phyloP scores from a whole-genome alignment of 495 filamentous ascomycete genomes.

The Penicillium malachiteum region DNA sequence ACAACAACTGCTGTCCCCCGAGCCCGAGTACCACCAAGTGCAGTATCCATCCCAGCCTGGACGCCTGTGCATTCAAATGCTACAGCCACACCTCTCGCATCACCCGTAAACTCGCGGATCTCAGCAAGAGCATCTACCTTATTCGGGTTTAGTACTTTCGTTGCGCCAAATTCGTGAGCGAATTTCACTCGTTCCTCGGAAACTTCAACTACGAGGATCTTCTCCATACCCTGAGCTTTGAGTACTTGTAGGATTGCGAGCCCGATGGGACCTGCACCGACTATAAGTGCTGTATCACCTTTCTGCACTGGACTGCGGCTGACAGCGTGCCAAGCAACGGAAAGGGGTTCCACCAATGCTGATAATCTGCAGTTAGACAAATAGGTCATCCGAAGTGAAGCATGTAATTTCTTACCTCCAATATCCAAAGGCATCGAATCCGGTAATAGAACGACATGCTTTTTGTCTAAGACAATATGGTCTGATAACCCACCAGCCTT shows the following conservation, averaged over 20 bases:
- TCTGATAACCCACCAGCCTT: conserved; percentile 55
- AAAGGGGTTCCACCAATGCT: conserved; percentile 48
- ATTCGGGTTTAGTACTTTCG: conserved; percentile 54
- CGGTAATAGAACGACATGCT: conserved; percentile 23
- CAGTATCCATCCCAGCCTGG: not conserved
- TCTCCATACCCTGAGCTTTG: conserved; percentile 40
- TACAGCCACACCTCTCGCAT: conserved; percentile 1
- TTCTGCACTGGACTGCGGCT: conserved; percentile 46
- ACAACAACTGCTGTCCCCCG: not conserved
- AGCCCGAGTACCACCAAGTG: not conserved
- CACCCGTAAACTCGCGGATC: conserved; percentile 46
- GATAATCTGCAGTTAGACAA: not conserved
- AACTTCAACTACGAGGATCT: conserved; percentile 57
- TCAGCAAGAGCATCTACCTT: conserved; percentile 49
- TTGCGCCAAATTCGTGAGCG: conserved; percentile 53
- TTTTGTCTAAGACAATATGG: conserved; percentile 47
- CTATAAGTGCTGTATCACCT: conserved; percentile 46
- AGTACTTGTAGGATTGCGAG: conserved; percentile 55
- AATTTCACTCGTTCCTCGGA: conserved; percentile 47
- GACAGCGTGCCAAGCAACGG: conserved; percentile 64
- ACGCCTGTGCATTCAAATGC: not conserved
- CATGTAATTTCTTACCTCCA: conserved; percentile 19
- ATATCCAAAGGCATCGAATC: conserved; percentile 27
- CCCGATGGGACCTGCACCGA: conserved; percentile 63
- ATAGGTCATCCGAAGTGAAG: not conserved